A percentile compares a stretch with the other conserved stretches of the same genome.
Evolutionary conservation across 768 basidiomycete genomes (phyloP).

Genomic region (Collybia sordida): DNA sequence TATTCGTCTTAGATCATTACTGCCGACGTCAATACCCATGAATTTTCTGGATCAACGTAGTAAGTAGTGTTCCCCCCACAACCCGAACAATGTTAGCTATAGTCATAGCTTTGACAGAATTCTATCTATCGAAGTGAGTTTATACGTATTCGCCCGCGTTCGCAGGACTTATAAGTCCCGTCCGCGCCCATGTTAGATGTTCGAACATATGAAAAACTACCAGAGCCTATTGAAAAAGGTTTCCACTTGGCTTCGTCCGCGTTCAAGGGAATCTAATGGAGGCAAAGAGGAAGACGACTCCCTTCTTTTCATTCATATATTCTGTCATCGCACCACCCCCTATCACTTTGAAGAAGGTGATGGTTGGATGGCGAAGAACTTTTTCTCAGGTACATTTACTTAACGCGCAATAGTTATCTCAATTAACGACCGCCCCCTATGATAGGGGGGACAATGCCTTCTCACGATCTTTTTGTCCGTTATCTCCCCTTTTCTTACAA

Average conservation of each 20-base stretch:
- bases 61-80: conserved; percentile 20
- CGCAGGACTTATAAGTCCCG: no score
- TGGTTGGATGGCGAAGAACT: conserved; percentile 75
- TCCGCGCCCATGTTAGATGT: conserved; percentile 43
- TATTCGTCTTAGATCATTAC: conserved; percentile 53
- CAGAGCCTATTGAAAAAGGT: conserved; percentile 58
- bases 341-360: conserved; percentile 71
- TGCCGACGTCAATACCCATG: conserved; percentile 62
- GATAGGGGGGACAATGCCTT: conserved; percentile 71
- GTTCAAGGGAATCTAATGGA: conserved; percentile 4
- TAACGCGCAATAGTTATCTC: not conserved
- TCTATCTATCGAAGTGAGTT: conserved; percentile 57
- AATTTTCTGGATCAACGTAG: conserved; percentile 51
- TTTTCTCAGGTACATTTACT: conserved; percentile 53
- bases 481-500: not conserved
- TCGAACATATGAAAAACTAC: conserved; percentile 81
- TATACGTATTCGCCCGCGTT: not conserved
- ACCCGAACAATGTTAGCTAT: not conserved
- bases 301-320: conserved; percentile 68
- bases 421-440: not conserved
- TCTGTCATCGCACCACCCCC: conserved; percentile 61
- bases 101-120: conserved; percentile 65
- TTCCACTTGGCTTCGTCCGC: conserved; percentile 62
- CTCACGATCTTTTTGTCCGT: conserved; percentile 56
- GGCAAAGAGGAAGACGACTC: conserved; percentile 33